Evolutionary conservation across 768 basidiomycete genomes (phyloP), one percentile per base, ranked within the genome.

Genomic region (Trametes maxima): DNA sequence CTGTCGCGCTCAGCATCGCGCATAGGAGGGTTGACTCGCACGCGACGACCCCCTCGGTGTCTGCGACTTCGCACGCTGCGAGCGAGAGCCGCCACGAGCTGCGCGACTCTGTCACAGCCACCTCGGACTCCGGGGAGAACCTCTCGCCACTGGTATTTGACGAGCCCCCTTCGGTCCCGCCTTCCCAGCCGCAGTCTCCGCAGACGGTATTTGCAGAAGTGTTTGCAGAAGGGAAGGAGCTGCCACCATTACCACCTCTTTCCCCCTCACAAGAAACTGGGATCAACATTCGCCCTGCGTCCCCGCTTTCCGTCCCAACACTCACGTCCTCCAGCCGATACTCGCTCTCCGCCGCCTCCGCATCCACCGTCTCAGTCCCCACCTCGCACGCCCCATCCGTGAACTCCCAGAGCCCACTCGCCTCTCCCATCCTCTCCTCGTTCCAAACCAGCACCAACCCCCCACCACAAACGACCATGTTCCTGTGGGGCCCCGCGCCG

Each of bases 31-130:
- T 57, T 48, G 65, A 68, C 40, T 69, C 68, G 44, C 63, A 59
- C 22, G 64, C 66, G 14, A 72, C 70, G 21, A 61, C 67, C 46
- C 60, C 65, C 40, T 70, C 70, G 17, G 52, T 70, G 17, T 51
- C 70, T 7, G 58, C 69, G n/a, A 66, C 62, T 53, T 61, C 58
- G 1, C 46, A 59, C 5, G 57, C 67, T 22, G 54, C 44, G 19
- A 21, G 37, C 21, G 60, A 39, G 22, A 25, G 21, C 19, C 37
- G 28, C 21, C 51, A 42, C 39, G 40, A 37, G 8, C 42, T 39
- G 24, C 66, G 57, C 8, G 63, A 64, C 8, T 64, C 63, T 19
- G 54, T 60, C 36, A 46, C 33, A 7, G 55, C 52, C 8, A 36
- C 35, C 12, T 45, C 42, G 19, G 45, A 60, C 1, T 53, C 54